Conservation (phyloP, 2,329 filamentous ascomycete genomes). For the Fusarium burgessii region DNA sequence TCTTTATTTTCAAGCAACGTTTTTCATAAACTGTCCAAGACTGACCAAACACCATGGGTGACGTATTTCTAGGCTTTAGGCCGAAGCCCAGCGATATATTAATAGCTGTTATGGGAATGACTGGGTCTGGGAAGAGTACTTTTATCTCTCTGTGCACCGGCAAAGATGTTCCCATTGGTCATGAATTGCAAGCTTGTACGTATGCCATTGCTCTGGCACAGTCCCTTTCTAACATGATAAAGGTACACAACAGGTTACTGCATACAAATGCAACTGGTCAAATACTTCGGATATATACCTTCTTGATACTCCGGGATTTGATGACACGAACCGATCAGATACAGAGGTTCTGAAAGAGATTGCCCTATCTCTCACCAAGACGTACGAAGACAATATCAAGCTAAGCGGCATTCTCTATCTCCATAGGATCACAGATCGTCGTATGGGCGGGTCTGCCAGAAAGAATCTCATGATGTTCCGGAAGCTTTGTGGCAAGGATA, state of each 20-base stretch:
- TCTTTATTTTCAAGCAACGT: not conserved
- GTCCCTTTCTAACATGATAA: not conserved
- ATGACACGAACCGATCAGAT: constrained; percentile 20
- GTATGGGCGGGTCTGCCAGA: not conserved
- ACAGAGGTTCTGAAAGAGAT: constrained; percentile 12
- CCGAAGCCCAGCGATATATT: not conserved
- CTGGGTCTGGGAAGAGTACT: constrained; percentile 20
- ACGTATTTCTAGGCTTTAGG: not conserved
- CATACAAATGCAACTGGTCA: not conserved
- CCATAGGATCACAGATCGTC: constrained; percentile 10
- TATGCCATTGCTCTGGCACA: not conserved
- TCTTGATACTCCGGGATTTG: constrained; percentile 19
- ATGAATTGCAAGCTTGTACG: not conserved
- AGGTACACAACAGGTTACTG: not conserved
- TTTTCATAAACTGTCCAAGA: not conserved
- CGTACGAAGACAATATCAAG: constrained; percentile 7
- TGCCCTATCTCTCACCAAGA: not conserved
- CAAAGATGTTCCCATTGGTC: not conserved
- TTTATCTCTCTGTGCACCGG: constrained; percentile 7
- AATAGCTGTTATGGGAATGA: constrained; percentile 24
- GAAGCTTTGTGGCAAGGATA: not conserved
- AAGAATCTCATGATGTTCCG: not conserved
- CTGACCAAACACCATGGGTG: not conserved
- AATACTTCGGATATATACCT: constrained; percentile 5
- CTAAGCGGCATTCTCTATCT: constrained; percentile 17